These are phyloP conservation scores for Ambrosia hybrid DNA, from an alignment of 140 eudicot genomes.

Conservation along the genomic window DNA sequence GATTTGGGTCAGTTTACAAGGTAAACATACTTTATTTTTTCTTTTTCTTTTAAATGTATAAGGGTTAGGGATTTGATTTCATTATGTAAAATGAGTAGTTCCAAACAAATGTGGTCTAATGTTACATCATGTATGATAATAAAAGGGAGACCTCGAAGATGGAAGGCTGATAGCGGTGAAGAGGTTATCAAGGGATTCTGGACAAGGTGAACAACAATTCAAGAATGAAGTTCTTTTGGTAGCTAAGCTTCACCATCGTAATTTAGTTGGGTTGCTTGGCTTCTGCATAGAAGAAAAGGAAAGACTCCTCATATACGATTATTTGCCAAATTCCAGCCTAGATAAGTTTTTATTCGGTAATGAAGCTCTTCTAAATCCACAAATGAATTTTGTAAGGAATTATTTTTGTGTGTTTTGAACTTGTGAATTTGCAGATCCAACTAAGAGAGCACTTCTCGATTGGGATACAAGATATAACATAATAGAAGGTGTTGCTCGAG, in stretches of 20 bases:
- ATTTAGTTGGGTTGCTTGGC: slow-evolving; percentile 3
- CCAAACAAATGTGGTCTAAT: neutral
- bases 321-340: slow-evolving; percentile 27
- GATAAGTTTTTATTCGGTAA: slow-evolving; percentile 30
- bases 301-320: slow-evolving; percentile 15
- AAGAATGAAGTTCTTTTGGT: slow-evolving; percentile 30
- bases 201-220: slow-evolving; percentile 42
- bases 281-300: neutral
- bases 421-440: slow-evolving; percentile 18
- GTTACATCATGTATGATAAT: neutral
- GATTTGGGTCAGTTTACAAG: neutral
- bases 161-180: neutral
- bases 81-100: neutral
- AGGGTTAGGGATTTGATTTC: neutral
- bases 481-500: slow-evolving; percentile 42
- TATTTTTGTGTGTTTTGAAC: neutral
- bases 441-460: slow-evolving; percentile 23
- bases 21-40: neutral
- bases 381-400: neutral
- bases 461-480: slow-evolving; percentile 46
- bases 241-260: slow-evolving; percentile 24
- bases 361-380: neutral
- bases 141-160: slow-evolving; percentile 1
- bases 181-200: neutral
- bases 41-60: too few relatives aligned